Evolutionary conservation across 805 yeast species (phyloP).

Genomic region (Barnettozyma pratensis): DNA sequence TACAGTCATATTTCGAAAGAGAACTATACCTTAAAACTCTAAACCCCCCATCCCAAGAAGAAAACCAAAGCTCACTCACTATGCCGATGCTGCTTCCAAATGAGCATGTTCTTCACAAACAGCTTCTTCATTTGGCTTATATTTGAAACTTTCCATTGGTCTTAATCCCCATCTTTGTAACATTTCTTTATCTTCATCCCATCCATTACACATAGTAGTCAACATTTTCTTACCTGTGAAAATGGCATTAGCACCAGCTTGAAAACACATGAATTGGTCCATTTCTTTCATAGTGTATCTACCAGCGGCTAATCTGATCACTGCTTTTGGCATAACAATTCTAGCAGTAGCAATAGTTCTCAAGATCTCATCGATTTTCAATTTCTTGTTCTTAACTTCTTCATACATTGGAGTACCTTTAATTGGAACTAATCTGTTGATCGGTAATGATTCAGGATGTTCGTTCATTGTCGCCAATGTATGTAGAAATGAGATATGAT

Average conservation of each 20-base stretch:
- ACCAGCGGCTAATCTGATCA: constrained; percentile 75
- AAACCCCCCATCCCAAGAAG: no score
- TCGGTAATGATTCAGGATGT: constrained; percentile 84
- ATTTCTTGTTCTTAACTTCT: constrained; percentile 40
- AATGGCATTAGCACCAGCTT: constrained; percentile 76
- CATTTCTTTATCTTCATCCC: constrained; percentile 77
- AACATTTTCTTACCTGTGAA: constrained; percentile 80
- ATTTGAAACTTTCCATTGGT: constrained; percentile 46
- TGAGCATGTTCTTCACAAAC: not conserved
- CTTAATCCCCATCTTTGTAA: constrained; percentile 62
- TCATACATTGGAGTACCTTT: constrained; percentile 73
- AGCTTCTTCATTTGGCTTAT: constrained; percentile 14
- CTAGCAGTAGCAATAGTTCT: constrained; percentile 76
- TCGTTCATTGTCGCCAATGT: constrained; percentile 61
- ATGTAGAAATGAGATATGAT: constrained; percentile 62
- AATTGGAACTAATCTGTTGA: constrained; percentile 71
- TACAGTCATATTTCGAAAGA: no score
- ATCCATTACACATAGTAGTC: constrained; percentile 77
- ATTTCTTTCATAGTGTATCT: constrained; percentile 74
- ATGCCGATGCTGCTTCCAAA: not conserved
- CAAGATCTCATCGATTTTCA: constrained; percentile 57
- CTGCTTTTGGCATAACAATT: constrained; percentile 64
- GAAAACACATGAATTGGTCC: constrained; percentile 70
- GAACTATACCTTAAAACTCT: no score
- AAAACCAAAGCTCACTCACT: not conserved